Base-by-base conservation (phyloP, 805 yeast genomes). In the Zygoascus bituminiphila region DNA sequence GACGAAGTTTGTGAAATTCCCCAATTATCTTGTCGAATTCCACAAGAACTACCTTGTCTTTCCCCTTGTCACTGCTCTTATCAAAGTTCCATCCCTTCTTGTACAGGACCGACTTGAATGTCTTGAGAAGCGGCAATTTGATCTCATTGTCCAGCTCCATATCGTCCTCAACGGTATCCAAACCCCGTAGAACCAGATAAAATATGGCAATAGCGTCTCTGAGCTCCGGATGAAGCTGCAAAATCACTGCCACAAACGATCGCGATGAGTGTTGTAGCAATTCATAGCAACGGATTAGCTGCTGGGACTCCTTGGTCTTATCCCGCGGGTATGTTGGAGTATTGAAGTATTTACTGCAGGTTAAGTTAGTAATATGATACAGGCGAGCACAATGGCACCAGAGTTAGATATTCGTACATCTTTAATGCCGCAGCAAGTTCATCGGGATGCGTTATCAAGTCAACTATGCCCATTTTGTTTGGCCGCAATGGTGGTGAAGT, bases 161-260 rank as follows among this genome's bases (percentile, higher is more conserved):
- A 65, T 93, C 98, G 65, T 93, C 98, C 65, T 93, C 98, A 48
- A 93, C 76, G 1, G 98, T 93, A 62, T 93, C 98, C 58, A 93
- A 76, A 1, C 95, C 98, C 52, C 98, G 77, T 54, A 93, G 70
- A 20, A 88, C 75, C 48, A 93, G 67, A 66, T 93, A 93, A 67
- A 93, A 93, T 5, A 93, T 51, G 88, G 81, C 81, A 52, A 69
- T 76, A 0, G 84, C 85, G 54, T 80, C 80, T 55, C 95, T 77
- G 54, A 93, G 71, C 60, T 88, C 96, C 0, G 97, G 97, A 62
- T 88, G 83, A 51, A 93, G 74, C 64, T 93, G 96, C 72, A 77
- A 75, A 59, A 91, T 91, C 20, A 93, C 98, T 0, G 95, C 87
- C n/a, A 84, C 88, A 64, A 93, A 93, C 2, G 97, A 88, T 54